Percentiles rank a stretch among this genome's conserved stretches.
phyloP scores from a whole-genome alignment of 1,284 basidiomycete genomes.

The Cystobasidium slooffiae region DNA sequence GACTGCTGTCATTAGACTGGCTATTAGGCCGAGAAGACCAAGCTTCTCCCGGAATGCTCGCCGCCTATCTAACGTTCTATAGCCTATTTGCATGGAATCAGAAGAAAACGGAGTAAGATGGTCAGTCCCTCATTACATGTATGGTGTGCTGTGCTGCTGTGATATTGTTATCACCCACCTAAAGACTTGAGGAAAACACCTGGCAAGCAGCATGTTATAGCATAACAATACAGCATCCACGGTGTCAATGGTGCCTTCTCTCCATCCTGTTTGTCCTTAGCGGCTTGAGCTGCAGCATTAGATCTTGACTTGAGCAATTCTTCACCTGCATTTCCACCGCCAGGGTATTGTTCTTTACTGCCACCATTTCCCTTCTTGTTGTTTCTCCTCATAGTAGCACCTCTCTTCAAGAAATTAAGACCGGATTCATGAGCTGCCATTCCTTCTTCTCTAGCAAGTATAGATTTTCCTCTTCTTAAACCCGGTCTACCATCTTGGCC shows the following conservation, averaged over 20 bases:
- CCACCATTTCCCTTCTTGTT: constrained; percentile 58
- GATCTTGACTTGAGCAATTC: constrained; percentile 47
- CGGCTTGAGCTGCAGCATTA: constrained; percentile 55
- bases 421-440: constrained; percentile 75
- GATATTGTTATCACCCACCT: constrained; percentile 54
- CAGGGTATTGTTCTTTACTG: constrained; percentile 57
- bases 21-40: constrained; percentile 82
- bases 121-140: neutral
- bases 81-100: constrained; percentile 62
- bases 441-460: constrained; percentile 77
- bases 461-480: constrained; percentile 80
- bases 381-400: constrained; percentile 70
- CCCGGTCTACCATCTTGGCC: constrained; percentile 55
- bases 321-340: constrained; percentile 36
- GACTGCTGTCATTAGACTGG: constrained; percentile 82
- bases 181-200: constrained; percentile 69
- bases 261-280: constrained; percentile 55
- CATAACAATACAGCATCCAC: constrained; percentile 95
- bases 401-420: constrained; percentile 80
- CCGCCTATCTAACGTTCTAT: constrained; percentile 89
- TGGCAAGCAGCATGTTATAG: constrained; percentile 84
- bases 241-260: constrained; percentile 77
- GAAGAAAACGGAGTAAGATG: neutral
- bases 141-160: neutral
- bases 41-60: constrained; percentile 99